A percentile compares a stretch with the other conserved stretches of the same genome.
phyloP scores from a whole-genome alignment of 257 asterid species.

The Nyctanthes arbortristis region DNA sequence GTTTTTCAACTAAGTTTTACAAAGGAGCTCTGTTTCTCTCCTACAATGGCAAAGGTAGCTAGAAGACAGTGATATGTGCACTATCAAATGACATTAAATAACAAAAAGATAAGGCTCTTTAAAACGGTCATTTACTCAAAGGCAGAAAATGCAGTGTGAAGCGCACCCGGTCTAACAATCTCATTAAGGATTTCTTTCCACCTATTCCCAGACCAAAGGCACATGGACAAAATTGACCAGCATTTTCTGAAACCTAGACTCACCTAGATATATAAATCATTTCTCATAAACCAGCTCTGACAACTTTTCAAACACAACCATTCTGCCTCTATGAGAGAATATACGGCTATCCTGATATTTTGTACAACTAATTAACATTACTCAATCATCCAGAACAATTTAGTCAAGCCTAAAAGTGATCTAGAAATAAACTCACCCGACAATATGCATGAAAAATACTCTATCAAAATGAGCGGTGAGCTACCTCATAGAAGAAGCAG shows the following conservation, averaged over 20 bases:
- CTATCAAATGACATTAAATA: not conserved
- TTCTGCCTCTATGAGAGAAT: not conserved
- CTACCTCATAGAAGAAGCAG: slow-evolving; percentile 19
- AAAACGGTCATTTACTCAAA: not conserved
- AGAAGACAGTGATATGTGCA: not conserved
- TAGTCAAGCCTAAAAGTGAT: slow-evolving; percentile 19
- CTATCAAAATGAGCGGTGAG: not conserved
- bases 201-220: not conserved
- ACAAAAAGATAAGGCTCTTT: not conserved
- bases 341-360: slow-evolving; percentile 4
- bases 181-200: not conserved
- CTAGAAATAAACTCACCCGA: not conserved
- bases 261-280: not conserved
- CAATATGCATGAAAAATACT: slow-evolving; percentile 25
- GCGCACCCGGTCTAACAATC: not conserved
- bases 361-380: slow-evolving; percentile 18
- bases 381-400: not conserved
- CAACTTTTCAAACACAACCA: not conserved
- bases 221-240: not conserved
- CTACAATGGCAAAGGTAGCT: not conserved
- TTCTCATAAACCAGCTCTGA: slow-evolving; percentile 3
- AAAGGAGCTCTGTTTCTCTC: not conserved
- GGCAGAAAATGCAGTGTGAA: not conserved
- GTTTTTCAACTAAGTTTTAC: not conserved
- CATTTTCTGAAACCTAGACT: not conserved